Evolutionary conservation across 352 stramenopile genomes (phyloP).

Genomic region (Blastocystis sp.): DNA sequence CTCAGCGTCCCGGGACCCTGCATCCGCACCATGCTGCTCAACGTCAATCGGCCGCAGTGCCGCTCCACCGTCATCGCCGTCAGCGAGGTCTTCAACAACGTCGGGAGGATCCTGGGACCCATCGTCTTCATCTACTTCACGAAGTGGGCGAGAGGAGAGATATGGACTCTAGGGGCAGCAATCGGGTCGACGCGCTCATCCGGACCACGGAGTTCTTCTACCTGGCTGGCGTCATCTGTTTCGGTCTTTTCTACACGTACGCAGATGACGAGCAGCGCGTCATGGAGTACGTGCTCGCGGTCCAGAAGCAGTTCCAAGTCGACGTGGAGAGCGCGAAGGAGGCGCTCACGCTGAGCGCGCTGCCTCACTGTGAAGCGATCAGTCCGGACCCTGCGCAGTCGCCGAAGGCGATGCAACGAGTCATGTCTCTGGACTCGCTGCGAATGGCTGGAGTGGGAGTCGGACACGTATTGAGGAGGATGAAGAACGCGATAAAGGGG

Average conservation of each 20-base stretch:
- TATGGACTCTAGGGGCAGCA: background rate
- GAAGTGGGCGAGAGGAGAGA: background rate
- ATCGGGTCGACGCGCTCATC: conserved; percentile 18
- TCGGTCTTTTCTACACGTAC: conserved; percentile 19
- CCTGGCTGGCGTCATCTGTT: conserved; percentile 19
- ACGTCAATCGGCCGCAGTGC: conserved; percentile 46
- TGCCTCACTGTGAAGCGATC: background rate
- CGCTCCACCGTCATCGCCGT: conserved; percentile 10
- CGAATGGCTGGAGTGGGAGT: background rate
- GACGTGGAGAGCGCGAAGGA: background rate
- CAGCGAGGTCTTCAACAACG: conserved; percentile 46
- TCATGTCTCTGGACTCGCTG: conserved; percentile 19
- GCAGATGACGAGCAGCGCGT: conserved; percentile 6
- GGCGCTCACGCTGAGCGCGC: background rate
- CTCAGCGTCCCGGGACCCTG: conserved; percentile 22
- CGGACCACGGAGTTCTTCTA: conserved; percentile 48
- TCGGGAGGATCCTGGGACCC: background rate
- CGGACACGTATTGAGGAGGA: background rate
- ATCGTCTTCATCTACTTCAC: conserved; percentile 25
- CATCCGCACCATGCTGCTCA: conserved; percentile 21
- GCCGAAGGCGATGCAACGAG: background rate
- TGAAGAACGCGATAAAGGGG: background rate
- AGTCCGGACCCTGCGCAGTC: background rate
- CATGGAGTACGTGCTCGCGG: background rate
- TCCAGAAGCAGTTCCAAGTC: background rate